Conservation (phyloP, 768 basidiomycete species). For the Steccherinum ochraceum region DNA sequence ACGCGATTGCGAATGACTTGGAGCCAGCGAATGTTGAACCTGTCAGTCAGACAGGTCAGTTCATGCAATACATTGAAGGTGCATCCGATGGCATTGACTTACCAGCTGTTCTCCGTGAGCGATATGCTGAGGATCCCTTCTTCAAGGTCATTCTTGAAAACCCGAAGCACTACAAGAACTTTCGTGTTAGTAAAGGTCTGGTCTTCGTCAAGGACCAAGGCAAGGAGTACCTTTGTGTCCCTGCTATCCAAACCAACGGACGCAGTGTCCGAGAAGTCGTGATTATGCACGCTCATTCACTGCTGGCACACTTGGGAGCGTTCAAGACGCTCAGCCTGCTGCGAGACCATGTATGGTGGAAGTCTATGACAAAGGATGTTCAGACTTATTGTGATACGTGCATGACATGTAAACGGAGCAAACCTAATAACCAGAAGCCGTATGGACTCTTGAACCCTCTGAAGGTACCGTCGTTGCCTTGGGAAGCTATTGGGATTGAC, state of each 20-base stretch:
- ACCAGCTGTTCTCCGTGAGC: conserved; percentile 5
- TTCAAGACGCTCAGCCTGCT: conserved; percentile 29
- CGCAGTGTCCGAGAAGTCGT: conserved; percentile 24
- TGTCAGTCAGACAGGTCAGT: background rate
- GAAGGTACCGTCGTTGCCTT: conserved; percentile 17
- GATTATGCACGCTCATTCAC: conserved; percentile 30
- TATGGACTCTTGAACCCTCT: conserved; percentile 21
- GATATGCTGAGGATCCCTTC: conserved; percentile 25
- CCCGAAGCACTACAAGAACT: conserved; percentile 22
- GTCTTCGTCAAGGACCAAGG: conserved; percentile 9
- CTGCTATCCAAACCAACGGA: conserved; percentile 16
- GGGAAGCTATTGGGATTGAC: conserved; percentile 24
- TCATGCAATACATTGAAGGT: background rate
- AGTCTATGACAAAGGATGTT: conserved; percentile 24
- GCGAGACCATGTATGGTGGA: conserved; percentile 34
- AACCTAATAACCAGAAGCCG: conserved; percentile 16
- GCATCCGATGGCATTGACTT: conserved; percentile 9
- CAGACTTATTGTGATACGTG: conserved; percentile 22
- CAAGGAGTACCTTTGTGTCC: conserved; percentile 21
- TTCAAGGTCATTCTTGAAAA: conserved; percentile 20
- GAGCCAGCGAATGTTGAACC: background rate
- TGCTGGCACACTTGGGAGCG: conserved; percentile 32
- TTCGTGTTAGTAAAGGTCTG: conserved; percentile 16
- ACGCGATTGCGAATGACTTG: background rate
- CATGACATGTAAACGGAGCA: conserved; percentile 13